Base-by-base conservation (phyloP, 345 rosid species). In the Isatis tinctoria region DNA sequence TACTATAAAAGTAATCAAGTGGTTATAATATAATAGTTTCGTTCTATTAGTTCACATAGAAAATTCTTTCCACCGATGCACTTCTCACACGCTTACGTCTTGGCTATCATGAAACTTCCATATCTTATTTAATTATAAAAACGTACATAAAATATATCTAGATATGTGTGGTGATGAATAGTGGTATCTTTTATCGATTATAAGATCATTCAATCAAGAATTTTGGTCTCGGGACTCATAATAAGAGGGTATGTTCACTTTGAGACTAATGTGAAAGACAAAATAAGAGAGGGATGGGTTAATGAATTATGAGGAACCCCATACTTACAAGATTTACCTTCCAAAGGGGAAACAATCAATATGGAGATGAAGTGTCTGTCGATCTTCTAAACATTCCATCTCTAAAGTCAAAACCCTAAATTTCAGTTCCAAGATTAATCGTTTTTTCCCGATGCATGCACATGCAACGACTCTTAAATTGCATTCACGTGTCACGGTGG, bases 361-460 rank as follows among this genome's bases (percentile, higher is more conserved):
- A 58, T 71, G 47, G 47, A 47, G 68, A 32, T 71, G 68, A 77
- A 65, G 62, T 49, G 54, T 14, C 28, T 77, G 76, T 65, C 72
- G 26, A 39, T 71, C 76, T 77, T 58, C 32, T 72, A 20, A 51
- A 77, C 67, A 70, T 70, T 77, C 68, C 80, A 70, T 70, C 54
- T 70, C 41, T n/a, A 57, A 71, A 77, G 76, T 77, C 72, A 71
- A 77, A 76, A 71, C 73, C 73, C 77, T 77, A 59, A 77, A 72
- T 72, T 77, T 72, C 80, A 48, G 80, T 66, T 77, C 80, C 80
- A 60, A 65, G 22, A 28, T 49, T 59, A 57, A 58, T 77, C 32
- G 60, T 60, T 77, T 65, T 70, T 57, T 16, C 80, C 77, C 77
- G 57, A 77, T 65, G 77, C 73, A 65, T 77, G 76, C 72, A 71